Base-by-base conservation (phyloP, 371 early-diverging fungal genomes). In the Mortierella sp. region DNA sequence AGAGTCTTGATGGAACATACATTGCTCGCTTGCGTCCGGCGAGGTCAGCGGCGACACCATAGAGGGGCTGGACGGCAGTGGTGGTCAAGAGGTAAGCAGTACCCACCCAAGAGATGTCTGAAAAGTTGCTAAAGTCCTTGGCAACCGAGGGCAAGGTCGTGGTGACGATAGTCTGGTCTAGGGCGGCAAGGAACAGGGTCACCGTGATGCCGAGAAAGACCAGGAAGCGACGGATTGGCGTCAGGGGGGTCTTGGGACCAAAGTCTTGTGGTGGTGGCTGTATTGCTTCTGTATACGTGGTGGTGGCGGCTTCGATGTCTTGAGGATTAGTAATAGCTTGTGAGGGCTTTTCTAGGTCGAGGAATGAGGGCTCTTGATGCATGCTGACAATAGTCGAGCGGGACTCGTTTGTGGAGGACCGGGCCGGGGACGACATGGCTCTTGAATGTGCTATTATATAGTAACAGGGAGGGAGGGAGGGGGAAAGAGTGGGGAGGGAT, bases 121-220 rank as follows among this genome's bases (percentile, higher is more conserved):
- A 66, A 64, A 92, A 81, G 10, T 89, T 86, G 43, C 92, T 78
- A 71, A 96, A 95, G 37, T 94, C 92, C n/a, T 90, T 89, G 45
- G 93, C 92, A 65, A 95, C 93, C 8, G 85, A 85, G 1, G 94
- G 93, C 48, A 95, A 77, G 47, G 95, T 94, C 0, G 92, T 94
- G 11, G 94, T 86, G 39, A 95, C 93, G 65, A 96, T 94, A 0
- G 94, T 94, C 77, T 91, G 91, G 77, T 92, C 94, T 10, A 94
- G 86, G 2, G 90, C 88, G 1, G 90, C 90, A 29, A 94, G 81
- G 77, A 93, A 92, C 39, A 92, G 80, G 1, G 89, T 90, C 31
- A 91, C 71, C 2, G 79, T 66, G 64, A 91, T 73, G 19, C 80
- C 84, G 6, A 87, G 53, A 39, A 85, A 81, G 48, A 82, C 84